Percentiles rank a stretch among this genome's conserved stretches.
These are phyloP conservation scores for Lignosus rhinocerotis DNA, from an alignment of 1,284 basidiomycete genomes.

Conservation along the genomic window DNA sequence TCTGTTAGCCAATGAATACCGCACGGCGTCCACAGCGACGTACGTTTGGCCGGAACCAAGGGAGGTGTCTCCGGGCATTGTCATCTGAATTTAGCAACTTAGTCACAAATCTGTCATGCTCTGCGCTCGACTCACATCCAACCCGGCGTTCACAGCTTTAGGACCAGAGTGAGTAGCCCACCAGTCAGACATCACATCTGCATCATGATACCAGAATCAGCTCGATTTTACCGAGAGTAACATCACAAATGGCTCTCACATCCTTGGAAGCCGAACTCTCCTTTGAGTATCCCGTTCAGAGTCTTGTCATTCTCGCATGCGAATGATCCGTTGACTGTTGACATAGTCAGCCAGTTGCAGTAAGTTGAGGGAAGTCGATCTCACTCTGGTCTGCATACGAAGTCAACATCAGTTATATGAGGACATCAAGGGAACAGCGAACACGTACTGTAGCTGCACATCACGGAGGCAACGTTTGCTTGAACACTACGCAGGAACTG, in stretches of 20 bases:
- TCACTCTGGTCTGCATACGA: slow-evolving; percentile 41
- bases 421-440: background rate
- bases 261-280: slow-evolving; percentile 72
- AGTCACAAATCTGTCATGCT: background rate
- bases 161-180: slow-evolving; percentile 37
- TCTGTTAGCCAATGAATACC: background rate
- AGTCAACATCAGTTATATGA: background rate
- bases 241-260: slow-evolving; percentile 39
- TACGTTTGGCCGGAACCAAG: slow-evolving; percentile 38
- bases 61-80: slow-evolving; percentile 58
- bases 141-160: slow-evolving; percentile 51
- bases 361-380: slow-evolving; percentile 5
- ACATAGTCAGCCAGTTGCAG: background rate
- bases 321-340: slow-evolving; percentile 60
- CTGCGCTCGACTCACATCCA: slow-evolving; percentile 47
- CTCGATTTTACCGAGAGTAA: background rate
- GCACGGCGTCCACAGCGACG: background rate
- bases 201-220: background rate
- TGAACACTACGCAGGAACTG: slow-evolving; percentile 64
- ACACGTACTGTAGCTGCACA: slow-evolving; percentile 66
- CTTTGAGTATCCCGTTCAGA: slow-evolving; percentile 70
- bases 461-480: slow-evolving; percentile 66
- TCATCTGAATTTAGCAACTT: slow-evolving; percentile 41
- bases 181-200: slow-evolving; percentile 45
- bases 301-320: slow-evolving; percentile 70